Conservation (phyloP, 1,284 basidiomycete species). For the Melampsora americana region DNA sequence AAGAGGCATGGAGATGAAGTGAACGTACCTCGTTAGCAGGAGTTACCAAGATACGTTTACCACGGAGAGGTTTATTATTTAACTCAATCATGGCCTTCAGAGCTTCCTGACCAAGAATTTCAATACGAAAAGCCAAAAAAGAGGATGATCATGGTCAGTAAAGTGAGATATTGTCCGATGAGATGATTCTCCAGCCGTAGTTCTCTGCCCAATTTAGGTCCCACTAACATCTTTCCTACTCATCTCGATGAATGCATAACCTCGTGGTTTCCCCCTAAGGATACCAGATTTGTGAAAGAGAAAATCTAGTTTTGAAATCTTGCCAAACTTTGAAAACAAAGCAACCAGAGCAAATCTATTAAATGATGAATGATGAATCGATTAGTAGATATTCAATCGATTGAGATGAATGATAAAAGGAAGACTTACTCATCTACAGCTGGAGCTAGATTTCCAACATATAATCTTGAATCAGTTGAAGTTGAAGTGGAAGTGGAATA, state of each 20-base stretch:
- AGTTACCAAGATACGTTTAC: constrained; percentile 81
- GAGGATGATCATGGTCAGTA: constrained; percentile 1
- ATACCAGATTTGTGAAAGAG: constrained; percentile 90
- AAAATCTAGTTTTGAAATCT: constrained; percentile 85
- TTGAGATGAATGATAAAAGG: neutral
- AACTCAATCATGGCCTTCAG: constrained; percentile 70
- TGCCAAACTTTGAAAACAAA: constrained; percentile 84
- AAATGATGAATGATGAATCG: neutral
- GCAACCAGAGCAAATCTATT: constrained; percentile 77
- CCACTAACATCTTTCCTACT: constrained; percentile 70
- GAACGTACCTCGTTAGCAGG: constrained; percentile 71
- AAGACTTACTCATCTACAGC: constrained; percentile 77
- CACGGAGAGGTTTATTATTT: constrained; percentile 76
- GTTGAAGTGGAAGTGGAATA: no score
- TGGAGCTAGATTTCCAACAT: constrained; percentile 83
- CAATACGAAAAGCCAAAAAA: constrained; percentile 3
- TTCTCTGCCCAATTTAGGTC: no score
- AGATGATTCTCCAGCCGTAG: neutral
- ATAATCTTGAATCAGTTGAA: constrained; percentile 62
- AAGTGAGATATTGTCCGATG: neutral
- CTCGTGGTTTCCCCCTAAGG: constrained; percentile 83
- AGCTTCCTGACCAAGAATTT: constrained; percentile 66
- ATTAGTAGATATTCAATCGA: neutral
- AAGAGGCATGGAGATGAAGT: neutral
- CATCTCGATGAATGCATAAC: constrained; percentile 92